Evolutionary conservation across 345 rosid genomes (phyloP), one percentile per base, ranked within the genome.

Genomic region (Diplotaxis tenuifolia): DNA sequence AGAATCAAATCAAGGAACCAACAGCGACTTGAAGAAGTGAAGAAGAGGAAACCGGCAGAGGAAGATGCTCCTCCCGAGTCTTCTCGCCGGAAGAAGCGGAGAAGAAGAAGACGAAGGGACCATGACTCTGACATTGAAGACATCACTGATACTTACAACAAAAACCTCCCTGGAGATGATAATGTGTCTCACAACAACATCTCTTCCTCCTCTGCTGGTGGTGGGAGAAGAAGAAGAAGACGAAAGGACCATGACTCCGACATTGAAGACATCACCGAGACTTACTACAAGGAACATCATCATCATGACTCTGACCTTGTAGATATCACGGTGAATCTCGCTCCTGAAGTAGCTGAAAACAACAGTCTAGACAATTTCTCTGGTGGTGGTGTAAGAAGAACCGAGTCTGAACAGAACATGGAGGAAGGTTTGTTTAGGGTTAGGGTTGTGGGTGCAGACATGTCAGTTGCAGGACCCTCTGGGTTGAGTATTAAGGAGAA

Each of bases 11-110:
- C 4, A 3, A 19, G 65, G 65, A 61, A 32, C 65, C 11, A 38
- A 7, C 8, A 61, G 65, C 49, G 65, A 11, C 47, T 61, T 61
- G 28, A 61, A 9, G 65, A 31, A 34, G 65, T 60, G 45, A 60
- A 4, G 9, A 60, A 60, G 15, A 38, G 25, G 25, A 31, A 60
- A 34, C 11, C n/a, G 15, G 12, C 11, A 34, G 65, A 60, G 9
- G 45, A 18, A 9, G 6, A 19, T 1, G 1, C 65, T 23, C 25
- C 65, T 23, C 25, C 5, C 2, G 23, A 16, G n/a, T 9, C 42
- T 34, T 11, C 65, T 34, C 18, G 16, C 49, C 49, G 25, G 49
- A 34, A 34, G 34, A 61, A 4, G 49, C 49, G 65, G 23, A 58
- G 9, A 4, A 29, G n/a, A n/a, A n/a, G 49, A 11, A 61, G 49